These are phyloP conservation scores for Zizania latifolia DNA, from an alignment of 176 grass and related monocot species.

Conservation along the genomic window DNA sequence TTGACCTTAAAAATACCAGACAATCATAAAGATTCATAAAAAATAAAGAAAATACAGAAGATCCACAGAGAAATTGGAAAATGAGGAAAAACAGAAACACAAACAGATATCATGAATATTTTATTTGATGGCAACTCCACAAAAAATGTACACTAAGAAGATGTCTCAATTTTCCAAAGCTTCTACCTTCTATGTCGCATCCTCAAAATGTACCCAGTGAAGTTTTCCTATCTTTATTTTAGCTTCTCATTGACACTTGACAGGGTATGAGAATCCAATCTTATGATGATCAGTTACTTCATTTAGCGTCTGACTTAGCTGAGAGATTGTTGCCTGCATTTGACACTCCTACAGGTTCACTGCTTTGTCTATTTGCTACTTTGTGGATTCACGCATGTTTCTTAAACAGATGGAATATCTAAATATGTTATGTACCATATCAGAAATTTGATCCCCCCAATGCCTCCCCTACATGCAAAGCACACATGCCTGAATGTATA, in stretches of 20 bases:
- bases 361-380: slow-evolving; percentile 21
- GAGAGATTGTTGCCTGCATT: slow-evolving; percentile 86
- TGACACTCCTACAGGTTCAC: slow-evolving; percentile 95
- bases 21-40: too few species aligned
- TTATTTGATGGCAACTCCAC: too few species aligned
- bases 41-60: too few species aligned
- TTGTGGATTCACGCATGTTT: not conserved
- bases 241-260: slow-evolving; percentile 34
- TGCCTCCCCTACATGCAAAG: not conserved
- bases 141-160: not conserved
- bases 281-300: slow-evolving; percentile 83
- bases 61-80: too few species aligned
- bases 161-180: not conserved
- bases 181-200: not conserved
- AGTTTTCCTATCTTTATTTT: not conserved
- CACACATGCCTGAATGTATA: too few species aligned
- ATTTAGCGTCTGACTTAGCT: slow-evolving; percentile 86
- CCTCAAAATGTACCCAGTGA: not conserved
- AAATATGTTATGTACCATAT: not conserved
- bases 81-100: too few species aligned
- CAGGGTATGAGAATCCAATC: slow-evolving; percentile 92
- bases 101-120: too few species aligned
- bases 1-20: too few species aligned
- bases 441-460: not conserved
- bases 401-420: not conserved